Evolutionary conservation across 257 asterid genomes (phyloP).

Genomic region (Solanum pinnatisectum): DNA sequence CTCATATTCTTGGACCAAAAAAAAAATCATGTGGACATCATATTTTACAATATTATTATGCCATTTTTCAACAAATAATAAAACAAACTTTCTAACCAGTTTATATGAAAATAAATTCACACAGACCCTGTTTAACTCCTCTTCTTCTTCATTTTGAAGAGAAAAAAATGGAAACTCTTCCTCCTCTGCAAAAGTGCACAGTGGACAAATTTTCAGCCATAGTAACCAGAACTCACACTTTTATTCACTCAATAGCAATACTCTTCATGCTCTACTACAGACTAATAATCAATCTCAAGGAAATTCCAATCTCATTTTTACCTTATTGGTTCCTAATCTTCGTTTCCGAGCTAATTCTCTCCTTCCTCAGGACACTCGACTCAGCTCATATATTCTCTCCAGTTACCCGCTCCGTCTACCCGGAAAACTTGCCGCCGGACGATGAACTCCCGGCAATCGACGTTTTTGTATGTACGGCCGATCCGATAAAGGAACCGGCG

Average conservation of each 20-base stretch:
- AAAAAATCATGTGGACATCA: too few relatives aligned
- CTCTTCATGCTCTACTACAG: constrained; percentile 28
- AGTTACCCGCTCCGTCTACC: constrained; percentile 12
- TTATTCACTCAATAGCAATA: constrained; percentile 19
- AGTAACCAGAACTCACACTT: constrained; percentile 23
- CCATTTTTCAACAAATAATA: not conserved
- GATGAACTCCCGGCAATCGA: constrained; percentile 33
- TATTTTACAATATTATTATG: not conserved
- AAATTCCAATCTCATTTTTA: constrained; percentile 7
- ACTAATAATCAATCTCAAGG: constrained; percentile 1
- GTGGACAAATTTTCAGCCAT: not conserved
- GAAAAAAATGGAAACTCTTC: not conserved
- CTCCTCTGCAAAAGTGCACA: not conserved
- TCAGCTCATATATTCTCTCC: constrained; percentile 26
- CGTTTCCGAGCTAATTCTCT: constrained; percentile 19
- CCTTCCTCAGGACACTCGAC: constrained; percentile 24
- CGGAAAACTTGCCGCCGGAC: constrained; percentile 29
- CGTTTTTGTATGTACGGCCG: constrained; percentile 42
- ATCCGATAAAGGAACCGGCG: constrained; percentile 43
- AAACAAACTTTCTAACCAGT: not conserved
- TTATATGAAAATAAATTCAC: too few relatives aligned
- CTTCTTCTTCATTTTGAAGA: not conserved
- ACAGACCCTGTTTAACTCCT: not conserved
- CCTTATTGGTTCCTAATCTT: constrained; percentile 17
- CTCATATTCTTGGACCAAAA: too few relatives aligned